A percentile compares a stretch with the other conserved stretches of the same genome.
phyloP scores from a whole-genome alignment of 106 monocot genomes.

The Narthecium ossifragum region DNA sequence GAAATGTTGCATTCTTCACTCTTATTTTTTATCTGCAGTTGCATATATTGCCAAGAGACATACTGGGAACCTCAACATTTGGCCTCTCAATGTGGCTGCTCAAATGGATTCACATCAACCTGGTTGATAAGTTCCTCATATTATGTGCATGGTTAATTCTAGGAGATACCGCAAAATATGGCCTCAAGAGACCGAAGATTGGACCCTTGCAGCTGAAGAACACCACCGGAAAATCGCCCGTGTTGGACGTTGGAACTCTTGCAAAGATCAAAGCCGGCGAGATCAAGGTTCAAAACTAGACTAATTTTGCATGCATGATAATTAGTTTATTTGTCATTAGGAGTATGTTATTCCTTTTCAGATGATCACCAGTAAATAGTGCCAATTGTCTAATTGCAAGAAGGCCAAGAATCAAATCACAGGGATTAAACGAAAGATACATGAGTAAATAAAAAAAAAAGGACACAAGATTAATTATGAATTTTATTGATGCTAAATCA shows the following conservation, averaged over 20 bases:
- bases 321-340: neutral
- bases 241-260: slow-evolving; percentile 61
- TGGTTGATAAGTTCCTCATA: slow-evolving; percentile 48
- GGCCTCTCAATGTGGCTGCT: slow-evolving; percentile 60
- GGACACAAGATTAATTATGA: too few species aligned
- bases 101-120: slow-evolving; percentile 46
- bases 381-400: too few species aligned
- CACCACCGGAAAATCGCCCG: slow-evolving; percentile 68
- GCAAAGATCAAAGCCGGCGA: slow-evolving; percentile 44
- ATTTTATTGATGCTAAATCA: too few species aligned
- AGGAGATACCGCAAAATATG: slow-evolving; percentile 45
- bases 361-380: too few species aligned
- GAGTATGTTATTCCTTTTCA: too few species aligned
- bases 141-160: slow-evolving; percentile 38
- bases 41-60: slow-evolving; percentile 62
- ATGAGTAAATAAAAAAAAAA: too few species aligned
- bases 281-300: slow-evolving; percentile 40
- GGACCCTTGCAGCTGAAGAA: slow-evolving; percentile 62
- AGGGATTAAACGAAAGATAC: too few species aligned
- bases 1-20: too few species aligned
- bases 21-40: slow-evolving; percentile 20
- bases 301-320: neutral
- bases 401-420: too few species aligned
- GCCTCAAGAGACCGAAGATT: slow-evolving; percentile 48
- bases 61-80: slow-evolving; percentile 71